Base-by-base conservation (phyloP, 805 yeast genomes). In the Schwanniomyces occidentalis region DNA sequence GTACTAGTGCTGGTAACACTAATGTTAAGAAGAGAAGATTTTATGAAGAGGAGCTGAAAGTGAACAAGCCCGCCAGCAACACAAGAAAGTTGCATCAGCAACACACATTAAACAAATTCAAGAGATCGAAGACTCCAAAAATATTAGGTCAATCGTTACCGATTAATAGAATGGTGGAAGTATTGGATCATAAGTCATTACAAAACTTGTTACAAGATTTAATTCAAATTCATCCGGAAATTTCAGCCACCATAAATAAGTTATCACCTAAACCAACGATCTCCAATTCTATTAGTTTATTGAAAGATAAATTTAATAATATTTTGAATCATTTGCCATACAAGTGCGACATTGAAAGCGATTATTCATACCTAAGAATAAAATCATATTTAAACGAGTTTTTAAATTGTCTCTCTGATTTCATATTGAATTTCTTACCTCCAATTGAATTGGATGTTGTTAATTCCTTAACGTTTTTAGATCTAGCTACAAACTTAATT, bases 291-390 rank as follows among this genome's bases (percentile, higher is more conserved):
- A 53, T 82, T 7, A 65, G 59, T 8, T 64, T 77, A 26, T 63
- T 88, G 34, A 55, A 63, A 24, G 47, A 52, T 5, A 76, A 79
- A 48, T 61, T 75, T 30, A 53, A 68, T 14, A 52, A 51, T 4
- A 74, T 85, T 17, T 48, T 62, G 14, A 54, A 56, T 7, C 69
- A 73, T 40, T 58, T 88, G 44, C 96, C 96, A 1, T 86, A 84
- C 56, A 80, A 81, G 45, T 87, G 86, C 43, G 89, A 85, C 47
- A 68, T 73, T 7, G 68, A 74, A 23, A 76, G 84, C 30, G 95
- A 87, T 56, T 87, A 87, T 52, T 78, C 90, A 4, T 87, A 78
- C 54, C 60, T 84, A 38, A 69, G 95, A 37, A 85, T 88, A 23
- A 79, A 84, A 49, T 76, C 83, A 5, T 60, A 67, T 38, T 72